Percentiles rank a stretch among this genome's conserved stretches.
These are phyloP conservation scores for Agastache rugosa DNA, from an alignment of 257 asterid species.

Conservation along the genomic window DNA sequence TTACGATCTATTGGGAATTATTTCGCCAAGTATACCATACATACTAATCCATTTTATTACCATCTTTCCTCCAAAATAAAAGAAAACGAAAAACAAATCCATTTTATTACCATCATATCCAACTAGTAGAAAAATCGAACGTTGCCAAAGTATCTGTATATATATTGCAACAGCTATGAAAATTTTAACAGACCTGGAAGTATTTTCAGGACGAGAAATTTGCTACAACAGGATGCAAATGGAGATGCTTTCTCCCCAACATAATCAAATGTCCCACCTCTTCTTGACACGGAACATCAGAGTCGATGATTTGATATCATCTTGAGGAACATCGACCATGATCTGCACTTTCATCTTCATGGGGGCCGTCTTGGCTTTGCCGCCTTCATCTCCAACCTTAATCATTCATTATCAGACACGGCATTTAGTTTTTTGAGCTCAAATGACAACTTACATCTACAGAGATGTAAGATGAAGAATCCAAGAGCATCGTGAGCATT, in stretches of 20 bases:
- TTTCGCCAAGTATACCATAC: too few species aligned
- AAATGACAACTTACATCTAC: not conserved
- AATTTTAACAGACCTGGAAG: not conserved
- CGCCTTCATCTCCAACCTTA: conserved; percentile 85
- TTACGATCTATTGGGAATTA: too few species aligned
- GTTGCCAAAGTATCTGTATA: not conserved
- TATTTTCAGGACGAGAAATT: not conserved
- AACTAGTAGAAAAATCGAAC: not conserved
- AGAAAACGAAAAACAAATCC: not conserved
- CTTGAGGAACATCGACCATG: conserved; percentile 97
- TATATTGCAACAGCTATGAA: not conserved
- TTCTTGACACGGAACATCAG: conserved; percentile 90
- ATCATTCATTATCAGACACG: not conserved
- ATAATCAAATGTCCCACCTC: conserved; percentile 82
- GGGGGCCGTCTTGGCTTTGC: conserved; percentile 83
- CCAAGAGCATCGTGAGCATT: not conserved
- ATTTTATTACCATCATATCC: conserved; percentile 4
- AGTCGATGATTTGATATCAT: conserved; percentile 67
- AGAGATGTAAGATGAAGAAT: not conserved
- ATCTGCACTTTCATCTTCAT: conserved; percentile 92
- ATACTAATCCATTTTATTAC: not conserved
- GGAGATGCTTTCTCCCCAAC: conserved; percentile 2
- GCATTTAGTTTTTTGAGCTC: not conserved
- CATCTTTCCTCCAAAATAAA: not conserved
- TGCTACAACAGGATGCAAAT: not conserved